Percentiles rank a stretch among this genome's conserved stretches.
phyloP scores from a whole-genome alignment of 805 yeast genomes.

The Ogataea pilisensis region DNA sequence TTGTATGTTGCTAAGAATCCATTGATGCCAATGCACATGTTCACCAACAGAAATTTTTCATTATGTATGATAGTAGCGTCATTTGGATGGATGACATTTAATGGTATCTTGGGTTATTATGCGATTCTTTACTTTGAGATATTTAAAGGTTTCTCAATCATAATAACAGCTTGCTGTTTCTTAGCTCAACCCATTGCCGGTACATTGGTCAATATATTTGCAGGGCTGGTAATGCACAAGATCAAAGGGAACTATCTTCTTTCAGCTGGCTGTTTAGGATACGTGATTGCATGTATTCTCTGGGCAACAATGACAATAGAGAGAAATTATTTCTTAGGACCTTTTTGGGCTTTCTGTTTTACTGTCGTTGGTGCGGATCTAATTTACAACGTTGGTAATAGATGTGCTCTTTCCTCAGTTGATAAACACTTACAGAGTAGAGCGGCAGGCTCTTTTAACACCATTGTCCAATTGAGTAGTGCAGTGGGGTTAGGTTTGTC shows the following conservation, averaged over 20 bases:
- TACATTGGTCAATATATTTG: slow-evolving; percentile 38
- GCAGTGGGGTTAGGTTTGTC: slow-evolving; percentile 41
- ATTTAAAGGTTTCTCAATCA: slow-evolving; percentile 33
- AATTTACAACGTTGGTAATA: slow-evolving; percentile 41
- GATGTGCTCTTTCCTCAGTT: slow-evolving; percentile 40
- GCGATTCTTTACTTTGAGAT: slow-evolving; percentile 41
- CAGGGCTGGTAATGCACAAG: slow-evolving; percentile 42
- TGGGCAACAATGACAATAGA: slow-evolving; percentile 39
- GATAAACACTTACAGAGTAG: slow-evolving; percentile 36
- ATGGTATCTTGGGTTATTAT: slow-evolving; percentile 37
- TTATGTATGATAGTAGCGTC: slow-evolving; percentile 35
- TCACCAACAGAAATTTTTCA: slow-evolving; percentile 36
- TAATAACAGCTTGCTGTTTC: slow-evolving; percentile 41
- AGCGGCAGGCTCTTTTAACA: slow-evolving; percentile 48
- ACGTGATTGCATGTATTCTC: slow-evolving; percentile 33
- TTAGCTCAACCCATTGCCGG: slow-evolving; percentile 43
- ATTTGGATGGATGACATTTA: slow-evolving; percentile 41
- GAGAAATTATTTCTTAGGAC: slow-evolving; percentile 40
- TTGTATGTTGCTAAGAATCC: slow-evolving; percentile 36
- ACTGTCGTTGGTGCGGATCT: slow-evolving; percentile 46
- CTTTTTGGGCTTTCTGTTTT: slow-evolving; percentile 40
- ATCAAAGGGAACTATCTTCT: slow-evolving; percentile 39
- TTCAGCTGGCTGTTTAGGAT: slow-evolving; percentile 33
- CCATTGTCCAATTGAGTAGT: slow-evolving; percentile 37
- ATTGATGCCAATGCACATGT: slow-evolving; percentile 44